phyloP scores from a whole-genome alignment of 768 basidiomycete genomes.

The Pluteus cervinus region DNA sequence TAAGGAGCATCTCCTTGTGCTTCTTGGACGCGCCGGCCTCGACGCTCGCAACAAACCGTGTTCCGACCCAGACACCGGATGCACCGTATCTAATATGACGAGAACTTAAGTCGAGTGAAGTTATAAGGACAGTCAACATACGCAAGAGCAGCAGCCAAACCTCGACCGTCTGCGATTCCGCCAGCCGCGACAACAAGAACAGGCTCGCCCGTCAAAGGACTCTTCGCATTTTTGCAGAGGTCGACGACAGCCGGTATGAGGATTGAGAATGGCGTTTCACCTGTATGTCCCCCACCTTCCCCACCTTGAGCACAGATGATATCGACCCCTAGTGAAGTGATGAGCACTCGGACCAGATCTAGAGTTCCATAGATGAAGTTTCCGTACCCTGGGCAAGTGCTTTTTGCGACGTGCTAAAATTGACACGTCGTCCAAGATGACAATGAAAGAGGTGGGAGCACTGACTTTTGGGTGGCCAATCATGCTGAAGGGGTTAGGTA shows the following conservation, averaged over 20 bases:
- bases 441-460: not conserved
- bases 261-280: constrained; percentile 75
- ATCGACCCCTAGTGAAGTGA: constrained; percentile 56
- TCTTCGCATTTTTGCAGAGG: constrained; percentile 59
- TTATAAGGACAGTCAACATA: constrained; percentile 20
- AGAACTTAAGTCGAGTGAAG: constrained; percentile 1
- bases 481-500: constrained; percentile 42
- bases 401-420: constrained; percentile 60
- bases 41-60: constrained; percentile 76
- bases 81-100: constrained; percentile 59
- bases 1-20: constrained; percentile 64
- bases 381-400: constrained; percentile 61
- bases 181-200: constrained; percentile 80
- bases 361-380: not conserved
- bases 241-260: constrained; percentile 82
- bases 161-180: constrained; percentile 78
- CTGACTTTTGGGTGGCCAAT: constrained; percentile 78
- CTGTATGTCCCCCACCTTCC: constrained; percentile 87
- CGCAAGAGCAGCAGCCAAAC: constrained; percentile 70
- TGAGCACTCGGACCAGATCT: constrained; percentile 1
- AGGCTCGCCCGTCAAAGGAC: constrained; percentile 73
- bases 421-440: constrained; percentile 1
- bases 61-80: constrained; percentile 83
- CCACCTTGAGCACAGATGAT: constrained; percentile 87
- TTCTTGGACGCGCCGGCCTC: constrained; percentile 74